Percentiles rank a stretch among this genome's conserved stretches.
Conservation (phyloP, 2,329 filamentous ascomycete genomes). For the Catunica adiposa region DNA sequence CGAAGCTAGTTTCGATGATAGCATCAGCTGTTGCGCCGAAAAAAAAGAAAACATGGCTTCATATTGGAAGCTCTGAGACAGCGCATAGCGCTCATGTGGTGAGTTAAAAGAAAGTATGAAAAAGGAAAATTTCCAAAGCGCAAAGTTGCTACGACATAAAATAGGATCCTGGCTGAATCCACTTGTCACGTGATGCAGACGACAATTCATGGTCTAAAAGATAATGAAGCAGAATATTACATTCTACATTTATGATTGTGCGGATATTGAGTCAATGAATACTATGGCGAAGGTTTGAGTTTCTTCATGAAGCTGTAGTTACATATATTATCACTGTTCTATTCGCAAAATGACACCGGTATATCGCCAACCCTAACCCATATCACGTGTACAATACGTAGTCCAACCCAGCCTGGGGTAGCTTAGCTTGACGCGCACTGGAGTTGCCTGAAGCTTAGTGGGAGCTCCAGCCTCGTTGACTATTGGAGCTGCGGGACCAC, state of each 20-base stretch:
- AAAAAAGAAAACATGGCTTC: neutral
- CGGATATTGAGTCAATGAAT: too few species aligned
- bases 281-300: too few species aligned
- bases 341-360: too few species aligned
- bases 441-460: slow-evolving; percentile 15
- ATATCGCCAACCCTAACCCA: neutral
- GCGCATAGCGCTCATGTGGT: neutral
- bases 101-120: neutral
- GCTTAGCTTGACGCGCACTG: slow-evolving; percentile 15
- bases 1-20: too few species aligned
- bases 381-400: neutral
- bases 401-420: neutral
- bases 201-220: neutral
- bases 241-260: too few species aligned
- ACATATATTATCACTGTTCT: too few species aligned
- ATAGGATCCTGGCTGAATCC: neutral
- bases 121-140: slow-evolving; percentile 1
- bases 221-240: neutral
- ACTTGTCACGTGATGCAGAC: neutral
- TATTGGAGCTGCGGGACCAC: slow-evolving; percentile 7
- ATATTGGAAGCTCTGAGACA: neutral
- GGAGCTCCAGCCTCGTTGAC: slow-evolving; percentile 15
- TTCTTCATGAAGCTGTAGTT: too few species aligned
- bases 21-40: too few species aligned
- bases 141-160: neutral